Evolutionary conservation across 768 basidiomycete species (phyloP).

Genomic region (Trametes cubensis): DNA sequence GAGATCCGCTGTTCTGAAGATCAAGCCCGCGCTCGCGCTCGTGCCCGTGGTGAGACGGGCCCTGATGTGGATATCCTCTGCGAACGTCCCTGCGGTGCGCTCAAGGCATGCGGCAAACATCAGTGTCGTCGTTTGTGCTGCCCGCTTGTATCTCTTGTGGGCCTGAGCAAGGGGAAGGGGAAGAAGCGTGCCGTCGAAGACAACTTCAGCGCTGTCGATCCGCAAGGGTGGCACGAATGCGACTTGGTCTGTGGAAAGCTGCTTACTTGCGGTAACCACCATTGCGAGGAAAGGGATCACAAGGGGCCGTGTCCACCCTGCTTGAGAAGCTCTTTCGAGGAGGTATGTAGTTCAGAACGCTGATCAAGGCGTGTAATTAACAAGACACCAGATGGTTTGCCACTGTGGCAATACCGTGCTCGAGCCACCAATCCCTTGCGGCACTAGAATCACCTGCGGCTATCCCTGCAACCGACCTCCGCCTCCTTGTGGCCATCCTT

Average conservation of each 20-base stretch:
- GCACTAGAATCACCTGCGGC: conserved; percentile 73
- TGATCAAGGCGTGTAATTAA: neutral
- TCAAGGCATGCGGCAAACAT: conserved; percentile 85
- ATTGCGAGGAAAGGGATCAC: conserved; percentile 82
- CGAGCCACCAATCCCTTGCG: conserved; percentile 89
- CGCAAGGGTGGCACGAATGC: conserved; percentile 79
- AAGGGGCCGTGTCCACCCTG: conserved; percentile 81
- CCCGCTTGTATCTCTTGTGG: conserved; percentile 72
- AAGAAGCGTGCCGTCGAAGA: conserved; percentile 51
- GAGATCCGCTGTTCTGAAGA: conserved; percentile 55
- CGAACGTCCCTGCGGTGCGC: conserved; percentile 73
- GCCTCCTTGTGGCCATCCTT: conserved; percentile 82
- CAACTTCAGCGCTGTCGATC: conserved; percentile 55
- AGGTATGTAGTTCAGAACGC: conserved; percentile 50
- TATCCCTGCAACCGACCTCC: conserved; percentile 78
- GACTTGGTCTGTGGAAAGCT: conserved; percentile 77
- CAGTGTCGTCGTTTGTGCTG: conserved; percentile 87
- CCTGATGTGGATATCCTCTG: conserved; percentile 66
- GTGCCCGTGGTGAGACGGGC: conserved; percentile 20
- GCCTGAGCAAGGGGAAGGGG: conserved; percentile 55
- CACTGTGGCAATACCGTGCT: conserved; percentile 83
- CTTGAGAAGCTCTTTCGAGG: conserved; percentile 88
- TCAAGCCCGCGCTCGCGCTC: conserved; percentile 37
- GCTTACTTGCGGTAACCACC: conserved; percentile 76
- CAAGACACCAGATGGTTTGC: conserved; percentile 61